Evolutionary conservation across 306 rosid genomes (phyloP).

Genomic region (Medicago lupulina): DNA sequence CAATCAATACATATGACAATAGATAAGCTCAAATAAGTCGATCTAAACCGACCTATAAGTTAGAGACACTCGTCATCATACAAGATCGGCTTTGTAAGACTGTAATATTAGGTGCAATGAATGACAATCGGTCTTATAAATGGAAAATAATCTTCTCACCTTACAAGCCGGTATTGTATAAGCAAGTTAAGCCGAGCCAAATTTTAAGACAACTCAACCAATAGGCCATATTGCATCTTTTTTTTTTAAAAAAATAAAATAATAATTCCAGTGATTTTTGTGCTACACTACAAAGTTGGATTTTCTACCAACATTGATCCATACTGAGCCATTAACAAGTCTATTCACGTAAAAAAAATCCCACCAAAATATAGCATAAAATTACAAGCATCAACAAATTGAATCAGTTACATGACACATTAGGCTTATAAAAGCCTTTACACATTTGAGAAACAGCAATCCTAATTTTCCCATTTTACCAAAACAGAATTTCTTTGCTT

Average conservation of each 20-base stretch:
- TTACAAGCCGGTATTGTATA: too few species aligned
- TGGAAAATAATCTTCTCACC: too few species aligned
- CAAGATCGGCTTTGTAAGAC: too few species aligned
- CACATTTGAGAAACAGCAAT: constrained; percentile 52
- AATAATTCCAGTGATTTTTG: constrained; percentile 12
- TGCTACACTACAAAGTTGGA: constrained; percentile 43
- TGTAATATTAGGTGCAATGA: too few species aligned
- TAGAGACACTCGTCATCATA: too few species aligned
- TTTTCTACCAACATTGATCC: constrained; percentile 28
- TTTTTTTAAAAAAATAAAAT: neutral
- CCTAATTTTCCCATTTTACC: constrained; percentile 63
- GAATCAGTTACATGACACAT: constrained; percentile 40
- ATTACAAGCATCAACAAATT: constrained; percentile 27
- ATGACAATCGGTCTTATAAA: too few species aligned
- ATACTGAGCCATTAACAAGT: constrained; percentile 26
- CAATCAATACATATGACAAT: too few species aligned
- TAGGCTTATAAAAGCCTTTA: constrained; percentile 38
- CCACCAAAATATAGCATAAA: constrained; percentile 15
- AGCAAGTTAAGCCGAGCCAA: too few species aligned
- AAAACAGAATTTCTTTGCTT: constrained; percentile 58
- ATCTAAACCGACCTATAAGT: too few species aligned
- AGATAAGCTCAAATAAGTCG: too few species aligned
- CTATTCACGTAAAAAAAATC: constrained; percentile 15
- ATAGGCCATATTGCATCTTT: neutral
- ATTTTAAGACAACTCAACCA: too few species aligned